Percentiles rank a stretch among this genome's conserved stretches.
These are phyloP conservation scores for Paxillus involutus DNA, from an alignment of 768 basidiomycete species.

Conservation along the genomic window DNA sequence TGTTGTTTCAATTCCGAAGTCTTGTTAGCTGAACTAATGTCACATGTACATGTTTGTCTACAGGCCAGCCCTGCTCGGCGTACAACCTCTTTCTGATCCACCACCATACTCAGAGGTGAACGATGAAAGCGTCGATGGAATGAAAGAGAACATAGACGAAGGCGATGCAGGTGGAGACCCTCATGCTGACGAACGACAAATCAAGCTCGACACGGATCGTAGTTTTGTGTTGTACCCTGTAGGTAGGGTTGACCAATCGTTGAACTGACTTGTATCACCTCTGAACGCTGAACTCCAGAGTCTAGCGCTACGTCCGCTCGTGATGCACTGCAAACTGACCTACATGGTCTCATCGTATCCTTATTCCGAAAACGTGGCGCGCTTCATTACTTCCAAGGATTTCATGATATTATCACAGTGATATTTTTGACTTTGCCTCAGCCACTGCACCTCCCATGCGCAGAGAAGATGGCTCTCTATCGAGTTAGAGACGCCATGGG, in stretches of 20 bases:
- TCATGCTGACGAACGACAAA: conserved; percentile 85
- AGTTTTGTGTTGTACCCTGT: conserved; percentile 93
- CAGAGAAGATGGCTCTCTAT: conserved; percentile 32
- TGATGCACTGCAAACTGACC: conserved; percentile 58
- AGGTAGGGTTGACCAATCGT: conserved; percentile 47
- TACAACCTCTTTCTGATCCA: conserved; percentile 41
- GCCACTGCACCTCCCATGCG: conserved; percentile 57
- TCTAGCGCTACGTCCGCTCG: conserved; percentile 22
- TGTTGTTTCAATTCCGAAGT: conserved; percentile 18
- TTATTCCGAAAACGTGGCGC: conserved; percentile 72
- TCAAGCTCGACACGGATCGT: conserved; percentile 85
- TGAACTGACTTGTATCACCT: conserved; percentile 5
- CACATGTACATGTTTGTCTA: neutral
- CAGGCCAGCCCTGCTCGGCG: conserved; percentile 31
- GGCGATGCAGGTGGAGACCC: conserved; percentile 13
- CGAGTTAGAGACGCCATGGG: conserved; percentile 87
- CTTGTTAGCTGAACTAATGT: conserved; percentile 17
- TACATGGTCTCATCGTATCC: conserved; percentile 72
- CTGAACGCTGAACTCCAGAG: conserved; percentile 20
- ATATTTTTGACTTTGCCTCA: conserved; percentile 71
- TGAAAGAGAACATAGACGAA: neutral
- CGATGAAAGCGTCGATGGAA: conserved; percentile 2
- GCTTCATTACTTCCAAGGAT: conserved; percentile 88
- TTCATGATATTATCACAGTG: conserved; percentile 90
- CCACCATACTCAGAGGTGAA: conserved; percentile 27